These are phyloP conservation scores for Aegilops longissima DNA, from an alignment of 176 grass and related monocot genomes.

Conservation along the genomic window DNA sequence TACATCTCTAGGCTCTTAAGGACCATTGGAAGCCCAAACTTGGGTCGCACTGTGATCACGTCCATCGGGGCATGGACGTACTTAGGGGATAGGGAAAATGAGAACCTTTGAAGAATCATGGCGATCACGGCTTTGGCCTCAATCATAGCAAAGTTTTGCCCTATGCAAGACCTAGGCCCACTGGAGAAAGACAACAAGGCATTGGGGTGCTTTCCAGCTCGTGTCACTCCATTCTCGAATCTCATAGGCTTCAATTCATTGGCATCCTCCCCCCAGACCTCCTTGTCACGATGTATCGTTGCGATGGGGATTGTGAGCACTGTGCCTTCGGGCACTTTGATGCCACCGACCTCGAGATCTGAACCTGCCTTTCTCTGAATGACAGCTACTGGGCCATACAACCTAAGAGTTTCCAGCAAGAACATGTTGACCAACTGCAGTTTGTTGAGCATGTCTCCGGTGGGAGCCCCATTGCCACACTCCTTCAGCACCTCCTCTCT, in stretches of 20 bases:
- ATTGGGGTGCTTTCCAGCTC: constrained; percentile 38
- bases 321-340: constrained; percentile 18
- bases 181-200: constrained; percentile 37
- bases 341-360: constrained; percentile 4
- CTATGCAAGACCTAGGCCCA: constrained; percentile 45
- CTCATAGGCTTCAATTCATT: constrained; percentile 47
- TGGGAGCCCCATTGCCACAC: constrained; percentile 30
- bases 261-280: constrained; percentile 47
- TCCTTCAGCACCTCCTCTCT: constrained; percentile 38
- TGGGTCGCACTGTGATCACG: constrained; percentile 21
- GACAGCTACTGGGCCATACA: neutral
- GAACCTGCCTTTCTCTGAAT: neutral
- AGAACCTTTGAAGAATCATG: constrained; percentile 47
- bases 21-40: constrained; percentile 40
- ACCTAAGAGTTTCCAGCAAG: constrained; percentile 28
- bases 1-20: constrained; percentile 16
- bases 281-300: constrained; percentile 29
- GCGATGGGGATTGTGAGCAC: constrained; percentile 14
- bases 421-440: constrained; percentile 39
- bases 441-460: constrained; percentile 23
- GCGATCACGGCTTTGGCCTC: constrained; percentile 46
- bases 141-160: constrained; percentile 53
- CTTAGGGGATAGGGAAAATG: constrained; percentile 37
- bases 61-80: constrained; percentile 34
- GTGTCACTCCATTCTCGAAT: constrained; percentile 41